Evolutionary conservation across 257 asterid genomes (phyloP), one percentile per base, ranked within the genome.

Genomic region (Fraxinus excelsior): DNA sequence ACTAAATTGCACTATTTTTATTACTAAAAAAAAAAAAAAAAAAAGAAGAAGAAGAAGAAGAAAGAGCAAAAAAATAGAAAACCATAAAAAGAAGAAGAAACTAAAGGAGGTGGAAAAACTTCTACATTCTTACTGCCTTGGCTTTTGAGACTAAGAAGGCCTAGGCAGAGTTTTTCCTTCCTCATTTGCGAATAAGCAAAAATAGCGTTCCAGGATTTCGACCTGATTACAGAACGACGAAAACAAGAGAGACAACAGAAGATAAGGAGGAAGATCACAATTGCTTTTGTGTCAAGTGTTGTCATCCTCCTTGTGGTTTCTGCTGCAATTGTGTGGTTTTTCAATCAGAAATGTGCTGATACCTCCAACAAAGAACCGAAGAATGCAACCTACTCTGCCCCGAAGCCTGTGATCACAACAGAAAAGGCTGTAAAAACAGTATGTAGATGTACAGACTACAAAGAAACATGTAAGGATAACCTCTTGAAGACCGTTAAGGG

Each of bases 191-290:
- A 71, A 21, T 65, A 29, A 19, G 16, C 71, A 60, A 28, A 40
- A 81, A 93, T 91, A 98, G 98, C 98, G 4, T 93, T 96, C 82
- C 98, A 93, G 80, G 99, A 96, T 84, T 93, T 96, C 82, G 98
- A 96, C 86, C 87, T 86, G 34, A 91, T 96, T 58, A 80, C 91
- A 1, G 92, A 90, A 71, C 97, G 98, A 70, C 60, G 96, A 4
- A 80, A 87, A 71, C 84, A 78, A 19, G 97, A 91, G 60, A 76
- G 85, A 32, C 60, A 67, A 68, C 80, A 83, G 51, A 88, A 87
- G 67, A 23, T 80, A 73, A 80, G 76, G 37, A 71, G 80, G 23
- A 79, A 89, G 18, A 79, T 91, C 72, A 85, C 85, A 0, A 83
- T 88, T 16, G 93, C 90, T 4, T 71, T 82, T 14, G 73, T 80